Evolutionary conservation across 441 rosid genomes (phyloP).

Genomic region (Pelargonium australe): DNA sequence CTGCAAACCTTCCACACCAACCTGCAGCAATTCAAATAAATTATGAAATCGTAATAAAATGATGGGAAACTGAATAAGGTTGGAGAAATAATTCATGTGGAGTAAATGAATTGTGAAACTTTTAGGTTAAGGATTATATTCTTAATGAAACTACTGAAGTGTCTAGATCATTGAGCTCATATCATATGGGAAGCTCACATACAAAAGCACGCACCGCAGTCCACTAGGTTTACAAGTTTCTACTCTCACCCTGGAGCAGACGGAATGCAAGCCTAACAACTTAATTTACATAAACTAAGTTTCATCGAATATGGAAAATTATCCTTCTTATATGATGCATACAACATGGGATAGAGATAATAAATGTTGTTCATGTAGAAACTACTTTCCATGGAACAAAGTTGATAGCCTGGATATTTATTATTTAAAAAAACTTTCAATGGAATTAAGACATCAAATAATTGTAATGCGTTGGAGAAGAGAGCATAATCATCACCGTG

Average conservation of each 20-base stretch:
- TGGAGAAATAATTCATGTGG: background rate
- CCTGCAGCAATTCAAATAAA: slow-evolving; percentile 36
- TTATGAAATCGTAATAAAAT: background rate
- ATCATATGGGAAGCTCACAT: background rate
- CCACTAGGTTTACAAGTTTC: slow-evolving; percentile 3
- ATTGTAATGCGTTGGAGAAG: background rate
- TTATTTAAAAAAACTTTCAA: background rate
- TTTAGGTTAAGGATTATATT: background rate
- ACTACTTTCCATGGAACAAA: background rate
- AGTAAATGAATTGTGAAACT: background rate
- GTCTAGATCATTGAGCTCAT: background rate
- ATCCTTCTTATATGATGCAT: background rate
- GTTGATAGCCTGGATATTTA: background rate
- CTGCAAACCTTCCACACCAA: slow-evolving; percentile 75
- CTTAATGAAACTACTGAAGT: background rate
- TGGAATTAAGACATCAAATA: background rate
- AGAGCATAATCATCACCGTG: slow-evolving; percentile 40
- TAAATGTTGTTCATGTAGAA: background rate
- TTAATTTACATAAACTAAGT: too few species aligned
- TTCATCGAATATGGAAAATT: background rate
- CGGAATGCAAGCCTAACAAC: background rate
- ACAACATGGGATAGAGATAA: background rate
- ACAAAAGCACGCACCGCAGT: background rate
- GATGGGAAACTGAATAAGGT: background rate
- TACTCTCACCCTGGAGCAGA: slow-evolving; percentile 9